Conservation (phyloP, 1,284 basidiomycete species). For the Meripilus lineatus region DNA sequence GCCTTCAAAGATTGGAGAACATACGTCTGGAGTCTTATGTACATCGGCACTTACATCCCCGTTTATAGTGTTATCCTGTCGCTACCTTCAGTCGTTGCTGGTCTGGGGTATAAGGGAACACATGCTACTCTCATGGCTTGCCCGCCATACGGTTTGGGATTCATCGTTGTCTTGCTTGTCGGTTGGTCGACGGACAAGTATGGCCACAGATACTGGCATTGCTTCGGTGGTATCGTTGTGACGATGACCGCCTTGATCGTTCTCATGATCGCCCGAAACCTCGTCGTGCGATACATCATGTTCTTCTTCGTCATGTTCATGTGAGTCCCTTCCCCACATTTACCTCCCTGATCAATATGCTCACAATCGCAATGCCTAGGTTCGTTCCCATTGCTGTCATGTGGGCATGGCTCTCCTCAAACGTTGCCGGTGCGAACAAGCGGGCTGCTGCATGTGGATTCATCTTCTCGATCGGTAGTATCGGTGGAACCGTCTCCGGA, state of each 20-base stretch:
- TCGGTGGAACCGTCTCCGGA: constrained; percentile 25
- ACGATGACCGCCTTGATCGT: constrained; percentile 64
- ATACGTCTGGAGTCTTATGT: constrained; percentile 62
- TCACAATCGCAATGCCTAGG: constrained; percentile 13
- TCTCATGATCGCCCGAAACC: constrained; percentile 39
- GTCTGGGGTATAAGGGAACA: constrained; percentile 28
- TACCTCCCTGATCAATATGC: background rate
- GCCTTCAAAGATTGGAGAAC: constrained; percentile 31
- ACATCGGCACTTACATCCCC: constrained; percentile 39
- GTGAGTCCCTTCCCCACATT: constrained; percentile 15
- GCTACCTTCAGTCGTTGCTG: constrained; percentile 30
- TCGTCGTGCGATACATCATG: constrained; percentile 27
- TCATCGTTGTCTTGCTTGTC: constrained; percentile 20
- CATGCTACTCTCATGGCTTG: constrained; percentile 29
- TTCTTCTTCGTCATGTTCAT: constrained; percentile 32
- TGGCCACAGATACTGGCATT: constrained; percentile 51
- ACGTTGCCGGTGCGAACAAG: constrained; percentile 27
- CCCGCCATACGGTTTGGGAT: constrained; percentile 25
- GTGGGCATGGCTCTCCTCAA: constrained; percentile 27
- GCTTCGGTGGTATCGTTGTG: constrained; percentile 46
- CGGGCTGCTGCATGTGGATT: constrained; percentile 25
- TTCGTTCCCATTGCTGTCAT: constrained; percentile 28
- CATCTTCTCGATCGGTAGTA: constrained; percentile 27
- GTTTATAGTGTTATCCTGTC: constrained; percentile 27
- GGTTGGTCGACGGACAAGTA: constrained; percentile 26